Conservation (phyloP, 2,329 filamentous ascomycete genomes). For the Hypoxylon sp. region DNA sequence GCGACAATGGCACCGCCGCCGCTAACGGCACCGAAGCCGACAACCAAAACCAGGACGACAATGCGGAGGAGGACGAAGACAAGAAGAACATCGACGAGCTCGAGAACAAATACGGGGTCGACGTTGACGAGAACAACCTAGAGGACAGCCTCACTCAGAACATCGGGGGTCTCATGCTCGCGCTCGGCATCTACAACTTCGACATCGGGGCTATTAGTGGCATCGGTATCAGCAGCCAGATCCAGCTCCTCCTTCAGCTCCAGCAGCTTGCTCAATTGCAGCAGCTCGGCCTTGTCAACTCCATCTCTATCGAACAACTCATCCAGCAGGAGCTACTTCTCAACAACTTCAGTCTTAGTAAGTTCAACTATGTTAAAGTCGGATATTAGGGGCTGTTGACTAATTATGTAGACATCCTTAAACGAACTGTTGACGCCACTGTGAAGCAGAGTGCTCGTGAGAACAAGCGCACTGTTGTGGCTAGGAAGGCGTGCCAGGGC, state of each 20-base stretch:
- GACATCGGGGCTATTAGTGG: constrained; percentile 35
- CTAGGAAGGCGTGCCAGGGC: constrained; percentile 33
- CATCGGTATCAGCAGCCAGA: constrained; percentile 38
- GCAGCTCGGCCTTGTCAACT: constrained; percentile 41
- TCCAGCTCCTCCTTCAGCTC: constrained; percentile 44
- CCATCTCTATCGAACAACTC: constrained; percentile 37
- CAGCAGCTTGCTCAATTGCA: constrained; percentile 43
- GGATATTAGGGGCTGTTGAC: not conserved
- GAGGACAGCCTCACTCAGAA: constrained; percentile 30
- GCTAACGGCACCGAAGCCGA: constrained; percentile 31
- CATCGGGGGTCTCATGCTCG: constrained; percentile 38
- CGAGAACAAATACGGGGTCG: constrained; percentile 24
- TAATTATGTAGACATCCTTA: constrained; percentile 40
- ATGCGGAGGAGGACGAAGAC: constrained; percentile 21
- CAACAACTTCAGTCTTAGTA: constrained; percentile 39
- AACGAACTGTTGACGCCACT: constrained; percentile 38
- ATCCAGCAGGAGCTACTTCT: constrained; percentile 40
- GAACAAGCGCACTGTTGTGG: constrained; percentile 36
- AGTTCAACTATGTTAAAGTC: no score
- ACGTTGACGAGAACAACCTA: constrained; percentile 32
- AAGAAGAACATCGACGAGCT: constrained; percentile 20
- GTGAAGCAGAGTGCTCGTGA: constrained; percentile 38
- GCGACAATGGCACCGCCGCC: constrained; percentile 27
- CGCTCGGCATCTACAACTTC: constrained; percentile 43
- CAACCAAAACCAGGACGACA: constrained; percentile 19